A percentile compares a stretch with the other conserved stretches of the same genome.
These are phyloP conservation scores for Zoysia pacifica DNA, from an alignment of 176 grass and related monocot genomes.

Conservation along the genomic window DNA sequence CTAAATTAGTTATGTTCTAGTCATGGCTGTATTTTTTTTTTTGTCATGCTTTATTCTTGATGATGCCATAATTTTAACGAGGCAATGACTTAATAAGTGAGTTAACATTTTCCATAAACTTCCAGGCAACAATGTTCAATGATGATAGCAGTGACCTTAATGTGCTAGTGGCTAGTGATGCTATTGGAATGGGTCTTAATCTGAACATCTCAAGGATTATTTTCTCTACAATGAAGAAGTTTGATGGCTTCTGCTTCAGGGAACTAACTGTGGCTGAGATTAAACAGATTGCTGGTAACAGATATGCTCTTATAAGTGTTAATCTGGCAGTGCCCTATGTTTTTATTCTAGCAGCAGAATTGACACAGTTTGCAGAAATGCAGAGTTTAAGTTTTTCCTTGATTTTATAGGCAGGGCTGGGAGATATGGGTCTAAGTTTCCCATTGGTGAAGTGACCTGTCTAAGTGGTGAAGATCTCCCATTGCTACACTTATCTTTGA, in stretches of 20 bases:
- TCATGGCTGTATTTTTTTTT: background rate
- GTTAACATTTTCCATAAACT: conserved; percentile 43
- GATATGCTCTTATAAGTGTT: conserved; percentile 36
- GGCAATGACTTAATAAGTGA: conserved; percentile 4
- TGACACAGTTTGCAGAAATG: background rate
- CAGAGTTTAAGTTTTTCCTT: background rate
- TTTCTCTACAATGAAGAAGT: conserved; percentile 92
- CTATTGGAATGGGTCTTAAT: conserved; percentile 99
- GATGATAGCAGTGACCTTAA: conserved; percentile 88
- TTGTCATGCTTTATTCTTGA: conserved; percentile 24
- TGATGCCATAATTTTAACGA: conserved; percentile 14
- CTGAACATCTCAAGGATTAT: conserved; percentile 98
- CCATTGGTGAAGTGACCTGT: conserved; percentile 91
- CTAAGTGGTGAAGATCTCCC: conserved; percentile 66
- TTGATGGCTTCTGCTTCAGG: conserved; percentile 63
- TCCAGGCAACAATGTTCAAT: conserved; percentile 92
- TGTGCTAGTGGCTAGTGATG: conserved; percentile 94
- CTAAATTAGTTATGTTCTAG: background rate
- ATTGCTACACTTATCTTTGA: conserved; percentile 81
- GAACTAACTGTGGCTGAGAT: conserved; percentile 79
- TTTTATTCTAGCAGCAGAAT: background rate
- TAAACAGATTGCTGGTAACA: conserved; percentile 96
- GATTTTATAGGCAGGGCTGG: conserved; percentile 81
- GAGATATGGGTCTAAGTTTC: conserved; percentile 98
- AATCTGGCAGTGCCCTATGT: background rate